Conservation (phyloP, 2,329 filamentous ascomycete genomes). For the Stagonosporopsis cucurbitacearum region DNA sequence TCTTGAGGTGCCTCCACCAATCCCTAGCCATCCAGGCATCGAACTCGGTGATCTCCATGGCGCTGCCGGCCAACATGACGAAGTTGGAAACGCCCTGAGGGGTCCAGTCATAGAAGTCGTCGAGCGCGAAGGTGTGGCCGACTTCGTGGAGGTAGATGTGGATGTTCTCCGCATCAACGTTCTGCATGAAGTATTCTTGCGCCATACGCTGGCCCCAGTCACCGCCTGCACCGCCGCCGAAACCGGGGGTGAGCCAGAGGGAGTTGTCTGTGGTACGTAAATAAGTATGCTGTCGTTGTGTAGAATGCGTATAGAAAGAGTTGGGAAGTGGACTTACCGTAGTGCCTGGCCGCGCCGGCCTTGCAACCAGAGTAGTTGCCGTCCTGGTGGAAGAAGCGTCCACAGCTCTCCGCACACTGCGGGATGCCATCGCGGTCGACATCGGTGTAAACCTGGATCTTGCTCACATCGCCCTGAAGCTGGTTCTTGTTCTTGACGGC, state of each 20-base stretch:
- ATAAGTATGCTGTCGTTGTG: neutral
- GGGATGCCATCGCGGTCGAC: constrained; percentile 51
- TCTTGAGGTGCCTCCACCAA: constrained; percentile 53
- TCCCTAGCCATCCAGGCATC: constrained; percentile 59
- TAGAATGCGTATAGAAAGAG: no score
- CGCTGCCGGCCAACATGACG: constrained; percentile 56
- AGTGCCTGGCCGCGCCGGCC: constrained; percentile 50
- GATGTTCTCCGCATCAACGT: constrained; percentile 47
- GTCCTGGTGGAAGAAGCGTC: constrained; percentile 56
- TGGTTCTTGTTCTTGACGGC: constrained; percentile 50
- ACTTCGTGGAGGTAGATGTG: constrained; percentile 58
- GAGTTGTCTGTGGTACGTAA: constrained; percentile 41
- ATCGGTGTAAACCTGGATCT: constrained; percentile 53
- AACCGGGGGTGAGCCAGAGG: constrained; percentile 58
- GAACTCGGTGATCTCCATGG: constrained; percentile 55
- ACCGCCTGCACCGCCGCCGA: constrained; percentile 54
- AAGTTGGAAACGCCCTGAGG: constrained; percentile 53
- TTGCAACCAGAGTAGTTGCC: constrained; percentile 52
- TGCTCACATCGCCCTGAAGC: constrained; percentile 47
- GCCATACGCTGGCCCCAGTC: constrained; percentile 58
- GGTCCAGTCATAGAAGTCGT: constrained; percentile 56
- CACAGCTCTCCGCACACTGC: constrained; percentile 52
- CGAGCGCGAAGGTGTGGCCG: constrained; percentile 55
- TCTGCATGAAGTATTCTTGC: constrained; percentile 53
- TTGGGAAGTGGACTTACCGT: constrained; percentile 23